Percentiles rank a stretch among this genome's conserved stretches.
Evolutionary conservation across 352 stramenopile species (phyloP).

Genomic region (Globisporangium canariense): DNA sequence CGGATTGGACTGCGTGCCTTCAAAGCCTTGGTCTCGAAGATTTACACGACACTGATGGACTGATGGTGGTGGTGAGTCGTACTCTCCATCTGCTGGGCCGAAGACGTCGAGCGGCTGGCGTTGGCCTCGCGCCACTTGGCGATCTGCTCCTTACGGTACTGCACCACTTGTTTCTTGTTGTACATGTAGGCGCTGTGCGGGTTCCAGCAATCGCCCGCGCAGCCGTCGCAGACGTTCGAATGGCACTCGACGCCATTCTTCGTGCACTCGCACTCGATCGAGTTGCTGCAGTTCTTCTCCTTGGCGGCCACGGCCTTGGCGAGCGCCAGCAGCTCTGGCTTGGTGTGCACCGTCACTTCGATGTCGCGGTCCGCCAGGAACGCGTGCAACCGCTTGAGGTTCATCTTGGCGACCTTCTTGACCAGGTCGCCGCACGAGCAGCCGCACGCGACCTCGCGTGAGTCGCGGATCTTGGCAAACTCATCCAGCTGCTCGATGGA

Average conservation of each 20-base stretch:
- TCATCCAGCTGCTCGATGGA: slow-evolving; percentile 83
- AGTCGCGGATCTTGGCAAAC: slow-evolving; percentile 80
- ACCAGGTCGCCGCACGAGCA: slow-evolving; percentile 81
- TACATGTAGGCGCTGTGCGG: slow-evolving; percentile 72
- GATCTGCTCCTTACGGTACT: slow-evolving; percentile 72
- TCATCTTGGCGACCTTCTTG: slow-evolving; percentile 85
- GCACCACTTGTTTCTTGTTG: slow-evolving; percentile 57
- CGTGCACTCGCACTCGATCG: slow-evolving; percentile 67
- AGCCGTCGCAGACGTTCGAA: slow-evolving; percentile 70
- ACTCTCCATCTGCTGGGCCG: not conserved
- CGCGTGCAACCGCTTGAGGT: slow-evolving; percentile 68
- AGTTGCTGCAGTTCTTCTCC: slow-evolving; percentile 74
- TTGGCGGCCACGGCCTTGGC: slow-evolving; percentile 59
- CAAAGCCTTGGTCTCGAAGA: not conserved
- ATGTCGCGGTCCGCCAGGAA: slow-evolving; percentile 66
- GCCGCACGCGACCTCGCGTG: slow-evolving; percentile 64
- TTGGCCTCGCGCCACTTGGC: slow-evolving; percentile 46
- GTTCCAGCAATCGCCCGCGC: slow-evolving; percentile 69
- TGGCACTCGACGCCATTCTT: slow-evolving; percentile 74
- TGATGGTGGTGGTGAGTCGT: not conserved
- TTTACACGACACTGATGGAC: slow-evolving; percentile 34
- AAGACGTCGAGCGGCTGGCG: not conserved
- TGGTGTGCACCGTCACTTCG: slow-evolving; percentile 39
- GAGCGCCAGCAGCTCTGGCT: slow-evolving; percentile 60
- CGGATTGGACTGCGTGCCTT: not conserved